Evolutionary conservation across 495 filamentous ascomycete species (phyloP).

Genomic region (Cladorrhinum samala): DNA sequence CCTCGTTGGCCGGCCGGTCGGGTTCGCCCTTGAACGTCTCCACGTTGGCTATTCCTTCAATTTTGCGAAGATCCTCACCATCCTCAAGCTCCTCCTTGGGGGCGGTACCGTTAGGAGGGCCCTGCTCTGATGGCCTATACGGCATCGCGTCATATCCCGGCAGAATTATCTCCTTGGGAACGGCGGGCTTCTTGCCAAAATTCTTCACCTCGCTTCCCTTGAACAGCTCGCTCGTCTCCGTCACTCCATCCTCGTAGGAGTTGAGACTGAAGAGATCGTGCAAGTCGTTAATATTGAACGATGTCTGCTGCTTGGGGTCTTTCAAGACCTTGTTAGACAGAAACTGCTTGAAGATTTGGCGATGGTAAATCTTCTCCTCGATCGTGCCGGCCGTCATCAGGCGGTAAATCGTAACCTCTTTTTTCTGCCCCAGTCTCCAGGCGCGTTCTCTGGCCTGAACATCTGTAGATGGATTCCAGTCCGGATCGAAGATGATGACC

Average conservation of each 20-base stretch:
- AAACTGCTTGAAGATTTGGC: conserved; percentile 96
- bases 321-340: conserved; percentile 88
- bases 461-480: conserved; percentile 96
- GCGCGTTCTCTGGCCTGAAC: conserved; percentile 92
- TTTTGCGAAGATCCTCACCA: conserved; percentile 29
- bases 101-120: not conserved
- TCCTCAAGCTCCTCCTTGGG: conserved; percentile 17
- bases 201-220: conserved; percentile 69
- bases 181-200: conserved; percentile 28
- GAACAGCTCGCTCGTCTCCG: conserved; percentile 82
- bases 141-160: conserved; percentile 16
- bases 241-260: conserved; percentile 57
- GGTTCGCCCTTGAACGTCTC: conserved; percentile 22
- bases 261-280: conserved; percentile 87
- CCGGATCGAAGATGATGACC: conserved; percentile 95
- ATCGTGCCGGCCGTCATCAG: conserved; percentile 97
- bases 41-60: conserved; percentile 36
- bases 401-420: conserved; percentile 87
- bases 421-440: conserved; percentile 92
- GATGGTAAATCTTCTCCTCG: conserved; percentile 98
- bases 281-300: conserved; percentile 77
- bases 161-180: conserved; percentile 30
- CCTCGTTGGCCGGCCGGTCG: conserved; percentile 29
- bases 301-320: conserved; percentile 83
- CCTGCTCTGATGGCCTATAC: not conserved